Percentiles rank a stretch among this genome's conserved stretches.
Conservation (phyloP, 805 yeast genomes). For the Nakazawaea anatomiae region DNA sequence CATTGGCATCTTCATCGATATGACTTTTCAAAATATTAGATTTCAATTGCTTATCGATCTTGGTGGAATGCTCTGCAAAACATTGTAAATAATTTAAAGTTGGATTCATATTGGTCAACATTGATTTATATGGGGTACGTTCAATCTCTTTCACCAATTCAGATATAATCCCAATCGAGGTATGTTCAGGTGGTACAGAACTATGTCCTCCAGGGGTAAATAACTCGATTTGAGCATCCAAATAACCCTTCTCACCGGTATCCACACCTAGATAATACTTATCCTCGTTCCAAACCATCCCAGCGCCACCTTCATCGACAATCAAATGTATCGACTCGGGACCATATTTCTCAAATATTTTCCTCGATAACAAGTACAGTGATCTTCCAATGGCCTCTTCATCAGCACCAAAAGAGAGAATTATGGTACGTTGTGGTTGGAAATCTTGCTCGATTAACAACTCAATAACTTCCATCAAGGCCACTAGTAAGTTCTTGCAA, state of each 20-base stretch:
- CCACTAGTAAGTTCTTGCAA: slow-evolving; percentile 61
- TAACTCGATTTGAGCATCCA: slow-evolving; percentile 37
- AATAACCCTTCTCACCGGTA: slow-evolving; percentile 57
- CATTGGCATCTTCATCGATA: slow-evolving; percentile 27
- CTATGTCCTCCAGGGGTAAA: slow-evolving; percentile 75
- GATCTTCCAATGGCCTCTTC: slow-evolving; percentile 71
- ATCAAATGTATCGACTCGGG: slow-evolving; percentile 48
- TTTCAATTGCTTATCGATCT: slow-evolving; percentile 21
- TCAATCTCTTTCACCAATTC: slow-evolving; percentile 53
- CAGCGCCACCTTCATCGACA: slow-evolving; percentile 63
- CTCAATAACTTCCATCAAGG: slow-evolving; percentile 59
- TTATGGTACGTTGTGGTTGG: slow-evolving; percentile 54
- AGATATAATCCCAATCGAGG: slow-evolving; percentile 65
- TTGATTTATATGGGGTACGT: slow-evolving; percentile 41
- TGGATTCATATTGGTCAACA: slow-evolving; percentile 51
- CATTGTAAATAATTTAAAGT: slow-evolving; percentile 50
- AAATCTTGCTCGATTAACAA: slow-evolving; percentile 43
- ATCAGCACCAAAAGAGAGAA: slow-evolving; percentile 68
- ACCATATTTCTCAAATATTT: slow-evolving; percentile 51
- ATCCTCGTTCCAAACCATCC: slow-evolving; percentile 34
- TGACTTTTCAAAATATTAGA: slow-evolving; percentile 29
- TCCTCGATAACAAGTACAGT: slow-evolving; percentile 42
- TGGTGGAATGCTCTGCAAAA: slow-evolving; percentile 42
- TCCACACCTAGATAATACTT: slow-evolving; percentile 47
- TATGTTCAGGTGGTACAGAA: slow-evolving; percentile 74